Evolutionary conservation across 805 yeast genomes (phyloP), one percentile per base, ranked within the genome.

Genomic region (Wickerhamiella sorbophila): DNA sequence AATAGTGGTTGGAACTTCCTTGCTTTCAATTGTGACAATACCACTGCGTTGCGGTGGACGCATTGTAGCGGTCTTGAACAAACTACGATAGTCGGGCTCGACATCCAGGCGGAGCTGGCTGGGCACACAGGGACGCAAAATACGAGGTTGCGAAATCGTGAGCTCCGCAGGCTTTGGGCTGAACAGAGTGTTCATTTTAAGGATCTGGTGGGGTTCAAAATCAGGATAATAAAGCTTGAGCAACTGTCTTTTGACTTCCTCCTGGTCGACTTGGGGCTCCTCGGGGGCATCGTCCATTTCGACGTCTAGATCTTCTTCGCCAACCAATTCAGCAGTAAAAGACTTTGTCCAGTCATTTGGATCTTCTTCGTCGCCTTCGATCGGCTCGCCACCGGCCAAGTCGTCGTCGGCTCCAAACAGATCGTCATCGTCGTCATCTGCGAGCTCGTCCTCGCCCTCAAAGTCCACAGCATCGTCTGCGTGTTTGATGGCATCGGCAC

Each of bases 401-500:
- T 38, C 53, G 4, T 38, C 50, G 15, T 45, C 52, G 10, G 36
- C 51, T 19, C n/a, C 46, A 5, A 36, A 42, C 12, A 36, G 42
- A 17, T 55, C 62, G 19, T 49, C 57, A 4, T 61, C 67, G 43
- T 83, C 94, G 36, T 87, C 95, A 19, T 87, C 96, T 0, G 96
- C 96, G 38, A 87, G 65, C 59, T 87, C 96, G 50, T 87, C 96
- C 53, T 83, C 93, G 57, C 84, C 95, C 54, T 84, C 95, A 57
- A 82, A 88, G 59, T 88, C 97, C 26, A 86, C 66, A 8, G 98
- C 98, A 58, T 87, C 88, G 5, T 75, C 95, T 1, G 91, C 87
- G 59, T 87, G 97, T 42, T 71, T 69, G 2, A 82, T 64, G 59
- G 72, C 63, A 16, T 72, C 77, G 26, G 64, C 70, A 5, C 65